These are phyloP conservation scores for Gamsiella multidivaricata DNA, from an alignment of 192 early-diverging fungal species.

Conservation along the genomic window DNA sequence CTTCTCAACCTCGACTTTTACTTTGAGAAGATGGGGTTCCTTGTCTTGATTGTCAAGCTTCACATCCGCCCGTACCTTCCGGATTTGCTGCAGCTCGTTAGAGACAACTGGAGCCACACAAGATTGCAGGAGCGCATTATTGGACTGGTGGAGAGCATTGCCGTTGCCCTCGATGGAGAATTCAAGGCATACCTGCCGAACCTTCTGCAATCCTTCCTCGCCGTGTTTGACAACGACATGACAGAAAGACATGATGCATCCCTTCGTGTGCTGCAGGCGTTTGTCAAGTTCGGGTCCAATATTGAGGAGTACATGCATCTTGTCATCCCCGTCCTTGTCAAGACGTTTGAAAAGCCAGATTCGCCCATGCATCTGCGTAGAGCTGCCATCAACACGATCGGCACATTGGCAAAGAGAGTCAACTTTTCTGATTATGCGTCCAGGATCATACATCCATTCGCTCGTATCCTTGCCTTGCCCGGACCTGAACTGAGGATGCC, in stretches of 20 bases:
- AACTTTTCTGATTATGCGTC: slow-evolving; percentile 89
- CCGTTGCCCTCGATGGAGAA: slow-evolving; percentile 86
- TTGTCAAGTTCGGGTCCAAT: slow-evolving; percentile 85
- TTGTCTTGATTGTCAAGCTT: slow-evolving; percentile 87
- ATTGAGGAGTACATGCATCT: slow-evolving; percentile 94
- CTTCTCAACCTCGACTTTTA: slow-evolving; percentile 86
- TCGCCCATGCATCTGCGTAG: slow-evolving; percentile 69
- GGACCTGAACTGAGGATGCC: slow-evolving; percentile 65
- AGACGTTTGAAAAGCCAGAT: slow-evolving; percentile 80
- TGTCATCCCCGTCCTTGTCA: slow-evolving; percentile 85
- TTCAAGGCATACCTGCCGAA: slow-evolving; percentile 86
- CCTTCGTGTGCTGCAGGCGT: slow-evolving; percentile 77
- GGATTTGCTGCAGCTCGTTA: slow-evolving; percentile 83
- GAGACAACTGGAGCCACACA: slow-evolving; percentile 79
- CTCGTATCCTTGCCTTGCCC: slow-evolving; percentile 73
- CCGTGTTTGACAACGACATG: slow-evolving; percentile 84
- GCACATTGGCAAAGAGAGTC: slow-evolving; percentile 78
- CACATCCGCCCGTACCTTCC: slow-evolving; percentile 89
- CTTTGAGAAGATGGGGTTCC: slow-evolving; percentile 85
- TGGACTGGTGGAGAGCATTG: slow-evolving; percentile 87
- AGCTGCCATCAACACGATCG: slow-evolving; percentile 76
- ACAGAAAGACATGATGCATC: slow-evolving; percentile 74
- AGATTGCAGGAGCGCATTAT: slow-evolving; percentile 88
- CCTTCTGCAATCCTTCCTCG: slow-evolving; percentile 85
- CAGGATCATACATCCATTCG: slow-evolving; percentile 85